Percentiles rank a stretch among this genome's conserved stretches.
Conservation (phyloP, 108 stramenopile species). For the Pseudonitzschia multiseries region DNA sequence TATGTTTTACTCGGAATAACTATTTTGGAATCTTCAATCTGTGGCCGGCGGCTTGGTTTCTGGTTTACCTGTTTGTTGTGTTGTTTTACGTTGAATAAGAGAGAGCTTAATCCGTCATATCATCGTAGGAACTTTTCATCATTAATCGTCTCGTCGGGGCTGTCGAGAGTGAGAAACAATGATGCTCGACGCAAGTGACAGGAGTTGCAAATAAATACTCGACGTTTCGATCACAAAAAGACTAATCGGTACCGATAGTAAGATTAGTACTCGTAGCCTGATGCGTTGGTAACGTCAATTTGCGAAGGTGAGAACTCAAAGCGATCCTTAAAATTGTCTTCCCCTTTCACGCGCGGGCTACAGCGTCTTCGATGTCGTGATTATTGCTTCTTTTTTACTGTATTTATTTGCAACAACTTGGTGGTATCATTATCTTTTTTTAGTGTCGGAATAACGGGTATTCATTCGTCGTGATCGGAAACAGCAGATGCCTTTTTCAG, state of each 20-base stretch:
- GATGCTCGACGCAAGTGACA: background rate
- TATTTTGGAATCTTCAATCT: no score
- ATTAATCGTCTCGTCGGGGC: conserved; percentile 11
- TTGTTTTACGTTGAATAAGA: background rate
- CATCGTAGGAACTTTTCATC: conserved; percentile 10
- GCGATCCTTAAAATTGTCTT: no score
- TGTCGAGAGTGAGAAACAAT: conserved; percentile 13
- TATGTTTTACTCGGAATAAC: no score
- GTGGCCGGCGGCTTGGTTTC: background rate
- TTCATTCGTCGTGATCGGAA: background rate
- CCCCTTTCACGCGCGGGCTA: no score
- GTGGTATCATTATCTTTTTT: background rate
- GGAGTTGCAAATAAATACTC: background rate
- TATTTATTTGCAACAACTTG: background rate
- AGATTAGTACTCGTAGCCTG: no score
- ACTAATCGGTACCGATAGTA: no score
- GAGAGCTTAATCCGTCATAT: conserved; percentile 4
- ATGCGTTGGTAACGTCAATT: no score
- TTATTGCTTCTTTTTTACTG: no score
- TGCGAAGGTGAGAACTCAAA: no score
- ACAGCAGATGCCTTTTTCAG: background rate
- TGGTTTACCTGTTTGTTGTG: conserved; percentile 8
- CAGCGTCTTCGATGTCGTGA: no score
- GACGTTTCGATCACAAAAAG: no score
- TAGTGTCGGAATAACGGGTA: background rate